Evolutionary conservation across 2,329 filamentous ascomycete genomes (phyloP), one percentile per base, ranked within the genome.

Genomic region (Fusarium annulatum): DNA sequence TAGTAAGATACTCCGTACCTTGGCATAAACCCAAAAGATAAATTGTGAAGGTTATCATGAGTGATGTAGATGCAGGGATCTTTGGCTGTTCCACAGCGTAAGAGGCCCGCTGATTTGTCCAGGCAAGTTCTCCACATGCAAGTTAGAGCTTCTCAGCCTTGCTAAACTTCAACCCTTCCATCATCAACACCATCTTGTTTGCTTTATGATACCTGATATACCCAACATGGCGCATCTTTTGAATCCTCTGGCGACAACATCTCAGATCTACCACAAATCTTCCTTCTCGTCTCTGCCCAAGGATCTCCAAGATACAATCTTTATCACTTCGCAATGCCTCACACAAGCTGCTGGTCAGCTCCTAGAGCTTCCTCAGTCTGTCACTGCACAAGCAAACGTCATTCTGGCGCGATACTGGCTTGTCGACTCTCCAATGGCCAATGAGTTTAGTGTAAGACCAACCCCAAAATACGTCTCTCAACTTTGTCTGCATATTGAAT

Each of bases 301-400:
- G 38, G 91, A 94, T 72, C 85, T 96, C 19, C 92, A 94, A 80
- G 91, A 93, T 79, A 88, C 89, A 71, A 86, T 95, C 71, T 91
- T 92, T 76, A 92, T 91, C 80, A 88, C 91, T 61, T 91, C 92
- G 41, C 91, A 93, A 79, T 89, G 89, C 75, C 88, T 96, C 48
- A 94, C 92, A 7, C 94, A 96, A 82, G 90, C 92, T 28, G 93
- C 93, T 16, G 94, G 94, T 36, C 88, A 97, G 57, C 88, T 98
- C 23, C 88, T 99, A 7, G 90, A 94, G 53, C 87, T 98, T 43
- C 93, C 94, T 11, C 95, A 97, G 80, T 94, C 95, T 75, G 90
- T 94, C 43, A 94, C 96, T 43, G 93, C 95, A 9, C 93, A 95
- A 78, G 94, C 95, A 7, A 94, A 95, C 79, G 90, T 98, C 45